Evolutionary conservation across 257 asterid genomes (phyloP).

Genomic region (Gardenia jasminoides): DNA sequence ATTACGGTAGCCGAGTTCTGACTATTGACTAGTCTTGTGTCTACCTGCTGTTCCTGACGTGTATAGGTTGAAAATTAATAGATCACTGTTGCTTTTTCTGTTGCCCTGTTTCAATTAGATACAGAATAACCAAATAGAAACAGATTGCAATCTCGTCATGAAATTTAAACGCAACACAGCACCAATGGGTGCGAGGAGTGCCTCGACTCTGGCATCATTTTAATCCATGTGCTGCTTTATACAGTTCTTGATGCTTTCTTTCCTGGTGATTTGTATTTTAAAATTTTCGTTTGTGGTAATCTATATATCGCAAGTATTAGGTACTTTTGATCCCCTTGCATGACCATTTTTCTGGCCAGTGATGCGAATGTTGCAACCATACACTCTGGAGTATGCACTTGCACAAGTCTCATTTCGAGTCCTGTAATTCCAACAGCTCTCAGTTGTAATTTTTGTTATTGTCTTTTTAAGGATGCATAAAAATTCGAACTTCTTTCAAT

Average conservation of each 20-base stretch:
- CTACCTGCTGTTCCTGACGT: background rate
- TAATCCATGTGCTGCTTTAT: background rate
- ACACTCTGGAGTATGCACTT: background rate
- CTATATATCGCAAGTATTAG: too few relatives aligned
- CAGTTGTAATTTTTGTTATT: background rate
- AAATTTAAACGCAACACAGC: background rate
- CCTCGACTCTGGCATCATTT: background rate
- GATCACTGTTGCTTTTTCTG: background rate
- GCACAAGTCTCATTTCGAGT: background rate
- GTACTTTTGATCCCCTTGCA: too few relatives aligned
- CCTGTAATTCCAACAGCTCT: background rate
- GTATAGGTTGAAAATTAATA: background rate
- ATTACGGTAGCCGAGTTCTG: background rate
- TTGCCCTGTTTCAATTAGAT: background rate
- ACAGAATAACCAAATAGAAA: background rate
- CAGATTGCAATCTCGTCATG: background rate
- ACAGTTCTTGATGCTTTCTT: background rate
- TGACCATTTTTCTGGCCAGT: too few relatives aligned
- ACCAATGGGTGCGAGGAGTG: background rate
- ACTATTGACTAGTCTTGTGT: background rate
- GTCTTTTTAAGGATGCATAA: background rate
- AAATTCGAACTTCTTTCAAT: too few relatives aligned
- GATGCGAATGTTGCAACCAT: background rate
- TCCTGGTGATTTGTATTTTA: too few relatives aligned
- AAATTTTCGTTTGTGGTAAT: too few relatives aligned